Base-by-base conservation (phyloP, 352 stramenopile genomes). In the Globisporangium polare region DNA sequence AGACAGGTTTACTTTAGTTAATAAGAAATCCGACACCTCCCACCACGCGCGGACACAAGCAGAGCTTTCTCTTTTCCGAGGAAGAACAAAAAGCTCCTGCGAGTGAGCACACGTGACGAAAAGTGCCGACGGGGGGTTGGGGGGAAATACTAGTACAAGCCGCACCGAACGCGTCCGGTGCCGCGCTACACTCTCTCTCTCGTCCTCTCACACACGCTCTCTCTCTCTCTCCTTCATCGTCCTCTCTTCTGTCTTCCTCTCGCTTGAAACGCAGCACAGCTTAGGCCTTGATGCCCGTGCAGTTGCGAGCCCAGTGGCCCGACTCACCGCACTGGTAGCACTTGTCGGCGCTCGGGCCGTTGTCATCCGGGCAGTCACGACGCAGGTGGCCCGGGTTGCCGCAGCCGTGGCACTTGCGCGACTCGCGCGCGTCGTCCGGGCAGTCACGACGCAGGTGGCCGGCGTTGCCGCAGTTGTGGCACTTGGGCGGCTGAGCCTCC, bases 281-380 rank as follows among this genome's bases (percentile, higher is more conserved):
- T 74, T 89, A 91, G 8, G 65, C 81, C 62, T 73, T 78, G 54
- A 74, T 60, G 45, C 67, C 67, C 39, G 80, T 75, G 79, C 85
- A 94, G 73, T 92, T 88, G 37, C 85, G 85, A 6, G 85, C 85
- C 80, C 78, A 94, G 75, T 92, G 83, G 53, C 80, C 83, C 6
- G 71, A 77, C 62, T 89, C 78, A 46, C 82, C 82, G 68, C 83
- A 92, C 67, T 92, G 83, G 71, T 89, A 92, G 78, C 83, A 92
- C 76, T 92, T 92, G 75, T 92, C 83, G 49, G 77, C 71, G 49
- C 54, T 78, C 66, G 69, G 67, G 63, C 78, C 78, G 64, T 71
- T 88, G 68, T 90, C 84, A 41, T 94, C 82, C 12, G 85, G 85
- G 73, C 85, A 94, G 71, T 94, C 82, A 31, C 83, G 83, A 67